Evolutionary conservation across 2,329 filamentous ascomycete species (phyloP).

Genomic region (Alternaria ventricosa): DNA sequence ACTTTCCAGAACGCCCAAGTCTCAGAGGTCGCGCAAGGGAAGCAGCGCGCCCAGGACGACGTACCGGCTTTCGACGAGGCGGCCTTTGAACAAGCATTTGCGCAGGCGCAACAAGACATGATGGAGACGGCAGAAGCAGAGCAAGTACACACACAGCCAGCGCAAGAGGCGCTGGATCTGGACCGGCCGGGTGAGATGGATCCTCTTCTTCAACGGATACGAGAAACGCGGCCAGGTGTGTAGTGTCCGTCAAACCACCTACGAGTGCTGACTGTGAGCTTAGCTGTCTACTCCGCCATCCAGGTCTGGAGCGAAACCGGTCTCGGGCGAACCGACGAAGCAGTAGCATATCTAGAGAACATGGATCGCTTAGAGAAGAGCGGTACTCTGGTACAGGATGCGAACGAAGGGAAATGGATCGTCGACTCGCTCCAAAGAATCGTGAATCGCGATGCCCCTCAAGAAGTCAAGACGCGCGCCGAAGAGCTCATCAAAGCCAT

Average conservation of each 20-base stretch:
- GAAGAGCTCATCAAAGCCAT: conserved; percentile 38
- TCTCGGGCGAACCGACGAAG: conserved; percentile 33
- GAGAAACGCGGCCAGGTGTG: conserved; percentile 44
- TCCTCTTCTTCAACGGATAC: conserved; percentile 41
- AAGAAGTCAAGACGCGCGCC: conserved; percentile 33
- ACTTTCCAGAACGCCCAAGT: conserved; percentile 27
- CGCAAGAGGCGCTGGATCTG: conserved; percentile 22
- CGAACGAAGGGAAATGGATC: conserved; percentile 43
- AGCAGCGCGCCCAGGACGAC: conserved; percentile 44
- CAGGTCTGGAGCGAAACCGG: conserved; percentile 44
- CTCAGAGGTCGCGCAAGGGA: conserved; percentile 39
- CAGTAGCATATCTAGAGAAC: conserved; percentile 31
- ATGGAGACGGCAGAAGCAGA: conserved; percentile 29
- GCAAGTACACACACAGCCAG: conserved; percentile 20
- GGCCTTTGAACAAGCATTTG: conserved; percentile 63
- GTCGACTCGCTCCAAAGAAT: conserved; percentile 41
- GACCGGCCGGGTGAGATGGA: conserved; percentile 37
- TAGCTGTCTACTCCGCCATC: conserved; percentile 43
- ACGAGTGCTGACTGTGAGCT: conserved; percentile 18
- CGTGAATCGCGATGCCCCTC: conserved; percentile 30
- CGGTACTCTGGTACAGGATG: conserved; percentile 36
- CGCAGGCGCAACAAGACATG: conserved; percentile 54
- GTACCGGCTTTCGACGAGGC: conserved; percentile 59
- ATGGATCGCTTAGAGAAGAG: conserved; percentile 34
- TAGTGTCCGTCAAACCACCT: conserved; percentile 20